Base-by-base conservation (phyloP, 2,329 filamentous ascomycete species). In the Colletotrichum filicis region DNA sequence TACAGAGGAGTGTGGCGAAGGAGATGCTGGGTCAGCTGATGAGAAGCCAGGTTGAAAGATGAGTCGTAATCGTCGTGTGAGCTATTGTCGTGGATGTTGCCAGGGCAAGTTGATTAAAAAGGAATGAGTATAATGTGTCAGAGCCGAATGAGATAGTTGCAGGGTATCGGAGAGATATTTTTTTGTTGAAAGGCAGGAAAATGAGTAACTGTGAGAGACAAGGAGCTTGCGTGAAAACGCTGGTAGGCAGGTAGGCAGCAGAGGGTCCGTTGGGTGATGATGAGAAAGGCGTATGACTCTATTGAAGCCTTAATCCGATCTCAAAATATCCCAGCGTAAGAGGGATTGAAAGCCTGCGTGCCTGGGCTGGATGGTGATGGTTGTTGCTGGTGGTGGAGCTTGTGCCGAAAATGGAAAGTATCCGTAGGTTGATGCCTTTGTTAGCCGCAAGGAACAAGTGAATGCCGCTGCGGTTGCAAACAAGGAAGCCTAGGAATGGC, bases 401-500 rank as follows among this genome's bases (percentile, higher is more conserved):
- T 28, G 49, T 6, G 42, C 42, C 7, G 42, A 69, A 69, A 64
- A 24, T 58, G 59, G 59, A 68, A 59, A 37, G 56, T 58, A 73
- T 64, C 58, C 59, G 67, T 28, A 65, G 64, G 59, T 32, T 14
- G n/a, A 42, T 46, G 49, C 42, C 62, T 74, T 32, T 69, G 74
- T 75, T 76, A 74, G 78, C 82, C 84, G 83, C 83, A 86, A 83
- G 85, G 85, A 83, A 82, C 86, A 87, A 87, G 83, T 85, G 79
- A 87, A 87, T 87, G 85, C 83, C 85, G 84, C 85, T 84, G 83
- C 82, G 81, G 42, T 59, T 53, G 57, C 19, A 53, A 65, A 69
- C 70, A 30, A 66, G 61, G 80, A 78, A 35, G 28, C 26, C 26
- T 67, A 77, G 77, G 75, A 66, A 66, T 76, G 74, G 70, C 55